Conservation (phyloP, 371 early-diverging fungal genomes). For the Mucor circinelloides region DNA sequence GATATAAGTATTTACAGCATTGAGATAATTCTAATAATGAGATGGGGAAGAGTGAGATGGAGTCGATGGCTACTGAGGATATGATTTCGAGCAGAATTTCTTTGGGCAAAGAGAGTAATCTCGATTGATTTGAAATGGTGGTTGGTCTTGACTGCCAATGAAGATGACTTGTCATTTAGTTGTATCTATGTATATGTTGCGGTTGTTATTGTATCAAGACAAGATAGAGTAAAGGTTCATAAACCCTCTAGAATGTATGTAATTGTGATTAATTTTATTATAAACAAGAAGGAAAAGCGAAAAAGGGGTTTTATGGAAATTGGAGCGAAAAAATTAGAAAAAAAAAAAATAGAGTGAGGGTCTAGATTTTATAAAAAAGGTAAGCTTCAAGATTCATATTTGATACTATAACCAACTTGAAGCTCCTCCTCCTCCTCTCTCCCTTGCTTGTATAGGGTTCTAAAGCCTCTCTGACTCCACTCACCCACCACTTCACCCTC, state of each 20-base stretch:
- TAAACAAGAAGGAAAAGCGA: slow-evolving; percentile 1
- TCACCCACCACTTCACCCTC: no score
- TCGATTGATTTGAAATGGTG: neutral
- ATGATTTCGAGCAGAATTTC: slow-evolving; percentile 44
- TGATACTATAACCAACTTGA: neutral
- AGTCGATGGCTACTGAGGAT: slow-evolving; percentile 26
- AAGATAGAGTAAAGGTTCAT: neutral
- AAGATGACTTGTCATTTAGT: slow-evolving; percentile 19
- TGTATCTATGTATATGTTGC: neutral
- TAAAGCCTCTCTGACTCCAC: no score
- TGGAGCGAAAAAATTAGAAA: neutral
- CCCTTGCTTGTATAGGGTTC: no score
- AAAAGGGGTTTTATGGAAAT: slow-evolving; percentile 6
- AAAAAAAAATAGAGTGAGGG: slow-evolving; percentile 10
- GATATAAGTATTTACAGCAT: slow-evolving; percentile 39
- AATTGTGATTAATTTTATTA: slow-evolving; percentile 4
- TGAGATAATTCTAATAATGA: slow-evolving; percentile 38
- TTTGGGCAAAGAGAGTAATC: slow-evolving; percentile 37
- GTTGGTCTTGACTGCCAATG: slow-evolving; percentile 9
- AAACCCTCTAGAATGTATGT: neutral
- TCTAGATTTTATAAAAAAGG: slow-evolving; percentile 21
- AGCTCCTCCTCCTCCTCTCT: neutral
- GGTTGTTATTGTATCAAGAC: neutral
- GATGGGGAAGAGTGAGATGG: slow-evolving; percentile 29
- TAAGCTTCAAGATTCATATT: neutral